Conservation (phyloP, 164 flowering plant genomes). For the Hamamelis virginiana region DNA sequence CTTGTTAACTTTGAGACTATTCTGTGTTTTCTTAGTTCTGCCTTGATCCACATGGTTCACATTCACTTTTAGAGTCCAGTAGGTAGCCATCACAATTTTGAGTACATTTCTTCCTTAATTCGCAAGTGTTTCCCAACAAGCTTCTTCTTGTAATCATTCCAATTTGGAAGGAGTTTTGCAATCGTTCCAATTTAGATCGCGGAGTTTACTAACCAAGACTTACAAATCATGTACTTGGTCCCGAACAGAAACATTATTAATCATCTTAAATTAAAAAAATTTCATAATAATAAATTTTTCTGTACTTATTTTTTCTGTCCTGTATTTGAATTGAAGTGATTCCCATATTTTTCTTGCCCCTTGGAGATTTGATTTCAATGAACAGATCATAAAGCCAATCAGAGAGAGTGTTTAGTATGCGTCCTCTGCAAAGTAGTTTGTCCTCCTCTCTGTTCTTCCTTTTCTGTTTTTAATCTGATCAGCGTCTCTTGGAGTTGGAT, state of each 20-base stretch:
- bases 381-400: not conserved
- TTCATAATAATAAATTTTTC: conserved; percentile 13
- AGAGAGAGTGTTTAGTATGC: not conserved
- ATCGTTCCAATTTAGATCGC: conserved; percentile 3
- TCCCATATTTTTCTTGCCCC: conserved; percentile 6
- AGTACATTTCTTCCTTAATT: conserved; percentile 16
- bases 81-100: not conserved
- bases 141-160: conserved; percentile 17
- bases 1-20: not conserved
- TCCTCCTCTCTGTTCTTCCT: not conserved
- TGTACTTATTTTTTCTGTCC: conserved; percentile 8
- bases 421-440: not conserved
- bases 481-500: no score
- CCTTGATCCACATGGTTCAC: not conserved
- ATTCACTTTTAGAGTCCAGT: not conserved
- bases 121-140: conserved; percentile 14
- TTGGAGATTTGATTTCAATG: not conserved
- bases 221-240: conserved; percentile 19
- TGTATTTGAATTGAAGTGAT: conserved; percentile 12
- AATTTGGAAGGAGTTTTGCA: conserved; percentile 5
- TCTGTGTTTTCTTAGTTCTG: not conserved
- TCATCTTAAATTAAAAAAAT: conserved; percentile 16
- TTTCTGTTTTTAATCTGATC: not conserved
- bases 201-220: not conserved
- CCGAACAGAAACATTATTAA: not conserved